These are phyloP conservation scores for Penicillium aurantiogriseum DNA, from an alignment of 2,329 filamentous ascomycete genomes.

Conservation along the genomic window DNA sequence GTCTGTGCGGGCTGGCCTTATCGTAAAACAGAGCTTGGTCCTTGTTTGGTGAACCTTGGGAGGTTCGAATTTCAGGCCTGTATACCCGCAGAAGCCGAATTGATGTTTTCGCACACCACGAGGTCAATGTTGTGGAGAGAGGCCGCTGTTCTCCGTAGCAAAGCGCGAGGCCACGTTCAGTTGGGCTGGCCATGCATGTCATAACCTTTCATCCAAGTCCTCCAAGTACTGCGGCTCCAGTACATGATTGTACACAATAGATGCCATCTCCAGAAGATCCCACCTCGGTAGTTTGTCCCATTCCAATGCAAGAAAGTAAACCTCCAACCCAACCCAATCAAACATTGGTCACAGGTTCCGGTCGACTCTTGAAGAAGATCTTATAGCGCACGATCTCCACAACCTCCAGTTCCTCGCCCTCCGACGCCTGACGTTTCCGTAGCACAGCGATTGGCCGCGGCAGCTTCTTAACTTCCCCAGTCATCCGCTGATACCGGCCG, in stretches of 20 bases:
- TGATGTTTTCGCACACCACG: not conserved
- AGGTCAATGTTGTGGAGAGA: not conserved
- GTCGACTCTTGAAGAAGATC: constrained; percentile 76
- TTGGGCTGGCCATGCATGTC: not conserved
- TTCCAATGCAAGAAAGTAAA: not conserved
- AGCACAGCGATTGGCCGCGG: constrained; percentile 77
- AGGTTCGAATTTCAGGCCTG: not conserved
- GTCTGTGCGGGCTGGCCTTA: not conserved
- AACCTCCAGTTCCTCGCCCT: constrained; percentile 63
- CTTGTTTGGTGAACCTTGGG: not conserved
- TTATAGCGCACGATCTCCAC: constrained; percentile 86
- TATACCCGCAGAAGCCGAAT: not conserved
- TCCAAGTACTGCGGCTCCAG: not conserved
- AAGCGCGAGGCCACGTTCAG: not conserved
- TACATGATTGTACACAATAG: not conserved
- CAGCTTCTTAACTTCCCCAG: constrained; percentile 86
- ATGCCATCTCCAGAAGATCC: not conserved
- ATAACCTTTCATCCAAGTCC: not conserved
- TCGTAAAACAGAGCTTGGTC: not conserved
- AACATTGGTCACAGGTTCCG: constrained; percentile 71
- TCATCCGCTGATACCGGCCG: constrained; percentile 82
- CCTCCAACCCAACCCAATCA: constrained; percentile 16
- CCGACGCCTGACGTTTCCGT: constrained; percentile 51
- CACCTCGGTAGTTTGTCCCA: not conserved
- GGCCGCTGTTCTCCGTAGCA: not conserved